Conservation (phyloP, 805 yeast species). For the Lipomyces orientalis region DNA sequence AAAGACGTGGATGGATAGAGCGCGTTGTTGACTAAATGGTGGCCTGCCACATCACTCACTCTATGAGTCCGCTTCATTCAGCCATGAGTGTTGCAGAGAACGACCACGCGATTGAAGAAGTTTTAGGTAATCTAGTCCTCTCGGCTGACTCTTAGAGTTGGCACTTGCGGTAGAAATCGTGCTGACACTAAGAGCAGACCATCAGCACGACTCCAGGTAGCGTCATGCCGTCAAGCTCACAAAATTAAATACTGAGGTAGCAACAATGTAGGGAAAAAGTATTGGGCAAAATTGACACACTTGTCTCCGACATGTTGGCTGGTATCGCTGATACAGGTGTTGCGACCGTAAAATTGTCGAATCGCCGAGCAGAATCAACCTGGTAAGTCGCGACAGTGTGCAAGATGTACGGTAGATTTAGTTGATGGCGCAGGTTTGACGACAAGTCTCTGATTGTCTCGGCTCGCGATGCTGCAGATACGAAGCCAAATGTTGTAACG, state of each 20-base stretch:
- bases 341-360: background rate
- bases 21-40: background rate
- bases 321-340: conserved; percentile 1
- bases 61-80: background rate
- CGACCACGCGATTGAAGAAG: background rate
- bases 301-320: background rate
- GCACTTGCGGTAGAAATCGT: background rate
- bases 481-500: background rate
- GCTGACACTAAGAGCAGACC: background rate
- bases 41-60: background rate
- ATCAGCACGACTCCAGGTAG: background rate
- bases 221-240: background rate
- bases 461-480: background rate
- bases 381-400: background rate
- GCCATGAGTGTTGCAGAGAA: background rate
- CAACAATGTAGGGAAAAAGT: conserved; percentile 1
- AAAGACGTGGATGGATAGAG: background rate
- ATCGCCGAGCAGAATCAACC: conserved; percentile 9
- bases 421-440: background rate
- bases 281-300: conserved; percentile 7
- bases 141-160: background rate
- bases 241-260: background rate
- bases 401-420: background rate
- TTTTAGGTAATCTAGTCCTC: background rate
- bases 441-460: background rate